Base-by-base conservation (phyloP, 1,139 yeast genomes). In the Pichia kudriavzevii region DNA sequence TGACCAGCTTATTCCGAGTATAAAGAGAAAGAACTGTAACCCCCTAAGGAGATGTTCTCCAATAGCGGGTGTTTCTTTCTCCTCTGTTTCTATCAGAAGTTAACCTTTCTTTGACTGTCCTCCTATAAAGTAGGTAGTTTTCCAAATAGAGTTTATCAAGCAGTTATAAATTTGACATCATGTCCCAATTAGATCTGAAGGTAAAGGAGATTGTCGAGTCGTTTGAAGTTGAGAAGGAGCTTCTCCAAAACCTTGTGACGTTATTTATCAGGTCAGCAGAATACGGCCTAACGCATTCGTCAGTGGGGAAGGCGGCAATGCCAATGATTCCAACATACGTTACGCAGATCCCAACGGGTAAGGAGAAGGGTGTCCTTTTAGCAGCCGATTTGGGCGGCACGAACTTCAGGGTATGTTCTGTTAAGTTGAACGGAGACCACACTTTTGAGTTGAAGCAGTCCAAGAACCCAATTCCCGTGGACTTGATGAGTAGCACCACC, bases 301-400 rank as follows among this genome's bases (percentile, higher is more conserved):
- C 58, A 40, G 72, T 59, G 15, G 47, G 44, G 7, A 47, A 61
- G 30, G 26, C 24, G 21, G 26, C 36, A n/a, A 50, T 85, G 68
- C 94, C 95, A 22, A 85, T 85, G 95, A 82, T 85, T 47, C 95
- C 95, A 23, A 72, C 94, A 2, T 85, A 60, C 54, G 94, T 87
- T 21, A 82, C 94, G 6, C 67, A 71, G 10, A 69, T 84, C 36
- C 96, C 97, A 17, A 69, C 69, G 28, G 97, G 97, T 31, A 67
- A 69, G 30, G 97, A 88, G 55, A 67, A 63, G 34, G 96, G 96
- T 16, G 63, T 79, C 32, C 72, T 65, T 43, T 65, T 84, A 38
- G 95, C 95, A 33, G 91, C 85, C 13, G 94, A 83, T 54, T 67
- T 84, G 35, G 95, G 95, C 45, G 94, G 94, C 33, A 82, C 94